These are phyloP conservation scores for Diaporthe capsici DNA, from an alignment of 2,329 filamentous ascomycete species.

Conservation along the genomic window DNA sequence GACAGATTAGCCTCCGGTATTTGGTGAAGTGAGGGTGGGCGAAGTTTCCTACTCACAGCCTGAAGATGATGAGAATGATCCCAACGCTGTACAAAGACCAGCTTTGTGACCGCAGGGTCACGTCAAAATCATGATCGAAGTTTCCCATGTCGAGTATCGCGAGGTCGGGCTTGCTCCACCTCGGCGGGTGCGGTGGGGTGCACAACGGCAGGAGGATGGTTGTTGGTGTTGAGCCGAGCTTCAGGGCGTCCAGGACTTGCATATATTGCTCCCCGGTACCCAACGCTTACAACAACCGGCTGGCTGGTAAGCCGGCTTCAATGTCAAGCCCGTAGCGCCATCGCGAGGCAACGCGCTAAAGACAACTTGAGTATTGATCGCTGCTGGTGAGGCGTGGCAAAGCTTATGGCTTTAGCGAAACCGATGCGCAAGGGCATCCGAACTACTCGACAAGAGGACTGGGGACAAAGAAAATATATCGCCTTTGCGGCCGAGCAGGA, in stretches of 20 bases:
- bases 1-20: not conserved
- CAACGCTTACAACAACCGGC: not conserved
- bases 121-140: constrained; percentile 25
- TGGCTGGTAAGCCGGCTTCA: constrained; percentile 3
- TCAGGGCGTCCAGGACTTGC: not conserved
- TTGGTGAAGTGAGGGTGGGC: not conserved
- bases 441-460: not conserved
- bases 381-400: not conserved
- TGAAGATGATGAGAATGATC: constrained; percentile 20
- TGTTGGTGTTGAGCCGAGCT: not conserved
- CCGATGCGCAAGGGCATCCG: constrained; percentile 5
- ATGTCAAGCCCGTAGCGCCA: constrained; percentile 6
- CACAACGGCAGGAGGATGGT: not conserved
- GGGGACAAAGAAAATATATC: constrained; percentile 26
- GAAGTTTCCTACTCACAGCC: not conserved
- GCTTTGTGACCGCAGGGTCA: constrained; percentile 23
- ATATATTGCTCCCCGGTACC: not conserved
- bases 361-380: not conserved
- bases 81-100: constrained; percentile 34
- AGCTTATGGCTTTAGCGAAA: not conserved
- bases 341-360: not conserved
- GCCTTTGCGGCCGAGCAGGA: not conserved
- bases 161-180: not conserved
- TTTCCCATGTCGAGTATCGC: constrained; percentile 23
- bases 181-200: not conserved